Percentiles rank a stretch among this genome's conserved stretches.
Conservation (phyloP, 768 basidiomycete genomes). For the Pulveroboletus ravenelii region DNA sequence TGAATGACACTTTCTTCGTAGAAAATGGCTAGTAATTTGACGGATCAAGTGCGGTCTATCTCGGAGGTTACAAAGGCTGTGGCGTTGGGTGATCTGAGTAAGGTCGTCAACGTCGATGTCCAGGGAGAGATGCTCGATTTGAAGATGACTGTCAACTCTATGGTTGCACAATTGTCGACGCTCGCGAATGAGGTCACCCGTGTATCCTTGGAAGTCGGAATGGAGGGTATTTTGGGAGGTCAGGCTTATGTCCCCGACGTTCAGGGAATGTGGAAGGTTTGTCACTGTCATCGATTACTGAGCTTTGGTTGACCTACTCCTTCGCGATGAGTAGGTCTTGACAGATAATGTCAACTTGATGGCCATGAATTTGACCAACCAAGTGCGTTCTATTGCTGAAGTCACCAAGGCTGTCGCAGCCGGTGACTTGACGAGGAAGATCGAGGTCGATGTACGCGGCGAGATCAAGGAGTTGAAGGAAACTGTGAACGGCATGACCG, state of each 20-base stretch:
- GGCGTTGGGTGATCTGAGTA: constrained; percentile 77
- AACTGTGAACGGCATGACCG: constrained; percentile 96
- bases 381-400: constrained; percentile 84
- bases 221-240: constrained; percentile 89
- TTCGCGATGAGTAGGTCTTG: constrained; percentile 36
- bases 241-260: constrained; percentile 91
- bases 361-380: constrained; percentile 88
- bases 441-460: constrained; percentile 86
- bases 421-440: constrained; percentile 91
- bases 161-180: constrained; percentile 69
- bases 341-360: constrained; percentile 85
- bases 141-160: constrained; percentile 75
- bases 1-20: constrained; percentile 24
- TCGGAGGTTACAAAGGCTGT: constrained; percentile 79
- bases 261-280: constrained; percentile 90
- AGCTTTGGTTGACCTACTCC: constrained; percentile 7
- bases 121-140: constrained; percentile 91
- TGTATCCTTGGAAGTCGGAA: constrained; percentile 89
- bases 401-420: constrained; percentile 94
- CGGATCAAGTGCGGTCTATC: constrained; percentile 86
- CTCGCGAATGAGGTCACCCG: constrained; percentile 83
- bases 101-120: constrained; percentile 86
- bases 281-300: constrained; percentile 11
- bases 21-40: constrained; percentile 87
- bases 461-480: constrained; percentile 89